phyloP scores from a whole-genome alignment of 352 stramenopile genomes.

The Pythium biforme region DNA sequence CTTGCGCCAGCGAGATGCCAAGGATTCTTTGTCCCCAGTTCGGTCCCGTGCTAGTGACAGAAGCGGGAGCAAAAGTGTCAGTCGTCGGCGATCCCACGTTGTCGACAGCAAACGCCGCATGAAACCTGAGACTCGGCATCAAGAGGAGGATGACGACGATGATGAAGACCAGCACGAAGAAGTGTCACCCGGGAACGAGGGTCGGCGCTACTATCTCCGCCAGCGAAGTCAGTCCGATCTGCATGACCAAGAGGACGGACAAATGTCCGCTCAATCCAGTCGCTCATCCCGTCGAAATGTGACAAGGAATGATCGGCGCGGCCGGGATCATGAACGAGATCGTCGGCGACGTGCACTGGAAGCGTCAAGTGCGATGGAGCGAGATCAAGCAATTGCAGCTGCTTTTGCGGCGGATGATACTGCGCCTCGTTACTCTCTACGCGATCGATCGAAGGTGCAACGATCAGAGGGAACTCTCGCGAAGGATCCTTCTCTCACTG shows the following conservation, averaged over 20 bases:
- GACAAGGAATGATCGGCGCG: conserved; percentile 2
- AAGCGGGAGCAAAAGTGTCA: conserved; percentile 26
- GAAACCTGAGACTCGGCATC: conserved; percentile 12
- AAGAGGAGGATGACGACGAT: conserved; percentile 25
- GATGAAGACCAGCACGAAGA: conserved; percentile 32
- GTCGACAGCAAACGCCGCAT: neutral
- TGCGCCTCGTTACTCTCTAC: conserved; percentile 60
- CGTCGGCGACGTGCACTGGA: conserved; percentile 10
- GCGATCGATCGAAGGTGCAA: conserved; percentile 70
- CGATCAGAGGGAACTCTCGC: conserved; percentile 30
- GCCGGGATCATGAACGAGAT: conserved; percentile 11
- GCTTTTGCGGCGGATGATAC: conserved; percentile 20
- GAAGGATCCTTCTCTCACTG: conserved; percentile 35
- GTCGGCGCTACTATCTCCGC: conserved; percentile 42
- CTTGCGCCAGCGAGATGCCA: conserved; percentile 41
- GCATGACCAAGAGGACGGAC: conserved; percentile 23
- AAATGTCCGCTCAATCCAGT: neutral
- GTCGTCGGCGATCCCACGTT: conserved; percentile 3
- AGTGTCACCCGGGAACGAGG: conserved; percentile 9
- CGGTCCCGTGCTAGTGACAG: conserved; percentile 20
- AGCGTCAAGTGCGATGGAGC: neutral
- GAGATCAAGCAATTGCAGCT: neutral
- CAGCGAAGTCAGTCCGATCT: conserved; percentile 31
- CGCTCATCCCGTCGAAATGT: conserved; percentile 1
- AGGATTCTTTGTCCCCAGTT: conserved; percentile 16